These are phyloP conservation scores for Lachancea waltii DNA, from an alignment of 805 yeast genomes.

Conservation along the genomic window DNA sequence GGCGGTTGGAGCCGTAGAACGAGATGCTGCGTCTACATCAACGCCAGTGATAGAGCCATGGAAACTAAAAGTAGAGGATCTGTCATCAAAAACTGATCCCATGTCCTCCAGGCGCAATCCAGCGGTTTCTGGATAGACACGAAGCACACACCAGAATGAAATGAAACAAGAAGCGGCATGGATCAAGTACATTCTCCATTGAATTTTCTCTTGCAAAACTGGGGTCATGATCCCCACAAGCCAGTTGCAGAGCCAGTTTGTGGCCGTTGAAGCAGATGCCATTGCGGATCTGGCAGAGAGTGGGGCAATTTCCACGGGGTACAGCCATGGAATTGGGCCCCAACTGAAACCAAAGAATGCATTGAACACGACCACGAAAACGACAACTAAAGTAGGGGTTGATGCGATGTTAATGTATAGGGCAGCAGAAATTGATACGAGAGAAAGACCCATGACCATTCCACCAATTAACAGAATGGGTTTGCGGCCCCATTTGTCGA, in stretches of 20 bases:
- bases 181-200: conserved; percentile 75
- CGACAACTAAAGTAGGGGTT: conserved; percentile 68
- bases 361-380: conserved; percentile 70
- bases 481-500: conserved; percentile 87
- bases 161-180: conserved; percentile 74
- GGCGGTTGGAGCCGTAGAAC: not conserved
- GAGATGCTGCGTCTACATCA: conserved; percentile 7
- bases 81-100: conserved; percentile 83
- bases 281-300: conserved; percentile 81
- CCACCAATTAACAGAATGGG: conserved; percentile 80
- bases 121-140: conserved; percentile 81
- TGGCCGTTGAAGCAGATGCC: conserved; percentile 83
- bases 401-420: conserved; percentile 41
- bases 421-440: conserved; percentile 57
- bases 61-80: conserved; percentile 33
- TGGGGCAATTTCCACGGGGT: conserved; percentile 83
- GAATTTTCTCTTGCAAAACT: conserved; percentile 63
- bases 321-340: conserved; percentile 93
- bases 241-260: conserved; percentile 91
- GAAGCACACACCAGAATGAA: conserved; percentile 66
- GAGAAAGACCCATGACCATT: conserved; percentile 66
- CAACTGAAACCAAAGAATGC: conserved; percentile 84
- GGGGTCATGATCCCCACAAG: conserved; percentile 92
- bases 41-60: conserved; percentile 21
- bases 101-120: conserved; percentile 86